Evolutionary conservation across 2,329 filamentous ascomycete species (phyloP), one percentile per base, ranked within the genome.

Genomic region (Hirsutella minnesotensis): DNA sequence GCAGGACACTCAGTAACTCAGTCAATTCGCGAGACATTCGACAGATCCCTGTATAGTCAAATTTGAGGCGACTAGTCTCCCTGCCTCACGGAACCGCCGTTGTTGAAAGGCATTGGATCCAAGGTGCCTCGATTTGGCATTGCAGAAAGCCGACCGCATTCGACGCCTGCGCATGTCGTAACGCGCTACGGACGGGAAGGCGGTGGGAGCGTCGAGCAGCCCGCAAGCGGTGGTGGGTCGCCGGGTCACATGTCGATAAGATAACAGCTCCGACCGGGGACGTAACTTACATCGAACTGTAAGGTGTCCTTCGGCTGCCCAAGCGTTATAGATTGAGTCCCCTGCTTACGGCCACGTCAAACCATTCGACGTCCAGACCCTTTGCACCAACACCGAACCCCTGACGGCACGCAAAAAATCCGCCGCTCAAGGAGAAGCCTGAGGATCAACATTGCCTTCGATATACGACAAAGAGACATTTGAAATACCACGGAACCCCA

Each of bases 241-340:
- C 4, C 5, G 3, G 15, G 54, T 61, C 59, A 62, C 55, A 58
- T 61, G 60, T 47, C 33, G 60, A 62, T 63, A 61, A 63, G 60
- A 63, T 62, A 61, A 58, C 4, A 18, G 24, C 24, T 27, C 7
- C 24, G 12, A 20, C 8, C 52, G 47, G 40, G 47, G n/a, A n/a
- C n/a, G n/a, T n/a, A n/a, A n/a, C n/a, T 52, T 50, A 49, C 38
- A 5, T 24, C 38, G 38, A 35, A 18, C 9, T n/a, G 33, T 35
- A 49, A 60, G 51, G 57, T 60, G 57, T 60, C 57, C 57, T 60
- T 49, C 21, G 29, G 31, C 39, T 12, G 19, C 20, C 16, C 29
- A 3, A 21, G 36, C 12, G 20, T 35, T 36, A 27, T 12, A 27
- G 24, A 27, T 27, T 12, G 12, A 27, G 24, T 27, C 24, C 24